Percentiles rank a stretch among this genome's conserved stretches.
Conservation (phyloP, 78 protist species). For the Polysphondylium violaceum region DNA sequence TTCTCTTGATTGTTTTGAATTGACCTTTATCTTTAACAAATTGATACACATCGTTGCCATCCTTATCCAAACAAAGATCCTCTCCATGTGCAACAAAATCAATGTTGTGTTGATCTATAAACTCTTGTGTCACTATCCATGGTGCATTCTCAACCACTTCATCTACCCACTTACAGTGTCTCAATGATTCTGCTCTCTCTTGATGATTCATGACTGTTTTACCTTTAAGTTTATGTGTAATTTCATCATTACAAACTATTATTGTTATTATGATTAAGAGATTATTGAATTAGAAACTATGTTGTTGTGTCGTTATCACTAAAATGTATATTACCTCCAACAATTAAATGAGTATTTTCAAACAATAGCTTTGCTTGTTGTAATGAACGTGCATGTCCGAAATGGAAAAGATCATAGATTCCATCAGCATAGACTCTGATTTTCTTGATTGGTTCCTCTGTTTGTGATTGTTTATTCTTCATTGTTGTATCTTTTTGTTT, state of each 20-base stretch:
- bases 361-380: conserved; percentile 86
- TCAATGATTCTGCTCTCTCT: conserved; percentile 84
- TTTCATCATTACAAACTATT: conserved; percentile 86
- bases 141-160: conserved; percentile 88
- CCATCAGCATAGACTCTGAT: conserved; percentile 87
- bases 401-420: conserved; percentile 85
- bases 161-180: conserved; percentile 90
- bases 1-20: conserved; percentile 83
- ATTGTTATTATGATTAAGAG: not conserved
- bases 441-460: not conserved
- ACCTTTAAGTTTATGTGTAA: conserved; percentile 85
- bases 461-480: not conserved
- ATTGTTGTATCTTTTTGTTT: conserved; percentile 1
- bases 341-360: conserved; percentile 81
- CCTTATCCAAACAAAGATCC: conserved; percentile 76
- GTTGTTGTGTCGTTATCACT: not conserved
- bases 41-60: conserved; percentile 82
- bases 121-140: conserved; percentile 87
- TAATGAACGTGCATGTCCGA: conserved; percentile 85
- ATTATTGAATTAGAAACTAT: not conserved
- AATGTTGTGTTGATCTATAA: conserved; percentile 80
- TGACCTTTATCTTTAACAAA: conserved; percentile 82
- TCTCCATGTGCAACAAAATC: conserved; percentile 89
- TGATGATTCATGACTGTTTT: conserved; percentile 81
- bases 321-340: conserved; percentile 66